Conservation (phyloP, 2,329 filamentous ascomycete genomes). For the Fusarium brevicatenulatum region DNA sequence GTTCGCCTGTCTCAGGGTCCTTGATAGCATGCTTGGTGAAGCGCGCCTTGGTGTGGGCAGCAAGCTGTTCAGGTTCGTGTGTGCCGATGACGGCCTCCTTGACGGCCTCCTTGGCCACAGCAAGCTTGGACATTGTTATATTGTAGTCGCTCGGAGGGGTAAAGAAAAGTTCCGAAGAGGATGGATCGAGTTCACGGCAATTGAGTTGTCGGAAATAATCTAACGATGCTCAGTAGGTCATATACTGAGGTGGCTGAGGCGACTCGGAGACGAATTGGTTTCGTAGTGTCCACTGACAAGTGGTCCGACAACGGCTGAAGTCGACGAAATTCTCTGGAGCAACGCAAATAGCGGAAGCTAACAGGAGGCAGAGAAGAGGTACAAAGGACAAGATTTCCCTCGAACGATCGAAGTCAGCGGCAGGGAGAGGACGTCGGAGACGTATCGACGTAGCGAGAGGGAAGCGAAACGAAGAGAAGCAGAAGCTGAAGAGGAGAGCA, state of each 20-base stretch:
- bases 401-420: conserved; percentile 26
- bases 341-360: conserved; percentile 20
- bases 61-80: conserved; percentile 69
- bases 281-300: conserved; percentile 20
- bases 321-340: conserved; percentile 21
- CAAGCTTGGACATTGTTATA: conserved; percentile 53
- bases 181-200: conserved; percentile 27
- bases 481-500: conserved; percentile 26
- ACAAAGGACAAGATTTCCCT: conserved; percentile 17
- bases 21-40: conserved; percentile 82
- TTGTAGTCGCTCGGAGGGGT: conserved; percentile 34
- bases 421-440: conserved; percentile 23
- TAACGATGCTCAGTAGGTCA: conserved; percentile 24
- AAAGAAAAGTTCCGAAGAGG: conserved; percentile 22
- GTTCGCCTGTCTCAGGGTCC: conserved; percentile 79
- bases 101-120: conserved; percentile 73
- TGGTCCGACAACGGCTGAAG: conserved; percentile 35
- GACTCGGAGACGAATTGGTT: conserved; percentile 7
- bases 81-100: conserved; percentile 82
- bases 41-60: conserved; percentile 76
- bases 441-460: conserved; percentile 20
- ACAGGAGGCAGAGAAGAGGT: conserved; percentile 14
- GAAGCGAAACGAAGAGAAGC: conserved; percentile 19
- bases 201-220: conserved; percentile 22
- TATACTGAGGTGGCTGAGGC: conserved; percentile 5